Evolutionary conservation across 805 yeast species (phyloP), one percentile per base, ranked within the genome.

Genomic region (Kockiozyma suomiensis): DNA sequence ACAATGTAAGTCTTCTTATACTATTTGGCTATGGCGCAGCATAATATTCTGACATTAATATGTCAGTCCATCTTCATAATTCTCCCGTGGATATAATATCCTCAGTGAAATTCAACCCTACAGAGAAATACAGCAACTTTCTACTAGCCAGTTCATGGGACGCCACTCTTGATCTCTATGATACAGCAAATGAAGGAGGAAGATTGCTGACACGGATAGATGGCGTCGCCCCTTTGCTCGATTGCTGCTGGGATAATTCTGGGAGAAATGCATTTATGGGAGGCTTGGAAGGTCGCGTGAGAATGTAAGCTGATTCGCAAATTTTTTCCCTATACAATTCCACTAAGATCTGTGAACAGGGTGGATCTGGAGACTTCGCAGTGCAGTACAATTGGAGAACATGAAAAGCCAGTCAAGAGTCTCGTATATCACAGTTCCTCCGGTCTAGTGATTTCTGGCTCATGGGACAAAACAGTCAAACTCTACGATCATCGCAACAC

Each of bases 131-230:
- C 43, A 47, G 50, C 25, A 43, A 49, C 42, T 50, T 78, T 51
- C 72, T 85, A 13, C 70, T 82, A 2, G 82, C 77, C 0, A 76
- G 86, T 1, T 75, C 85, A 0, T 86, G 90, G 89, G 88, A 84
- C 65, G 79, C 82, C 2, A 68, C 75, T 2, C 68, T 84, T 0
- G 68, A 76, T 3, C 70, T 83, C 2, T 84, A 79, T 67, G 78
- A 79, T 59, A 70, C 75, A 1, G 70, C 71, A 25, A 54, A 63
- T 2, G 63, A 67, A 10, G 61, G 62, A 23, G 58, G 58, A 8
- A 43, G 56, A 4, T 50, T 62, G 42, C 54, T 65, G 19, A 51
- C 61, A n/a, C 57, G 61, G 13, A 54, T 60, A 46, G 68, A 58
- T 12, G 68, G 76, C n/a, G 64, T 71, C 25, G 70, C 77, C 25